A percentile compares a stretch with the other conserved stretches of the same genome.
These are phyloP conservation scores for Lolium perenne DNA, from an alignment of 176 grass and related monocot genomes.

Conservation along the genomic window DNA sequence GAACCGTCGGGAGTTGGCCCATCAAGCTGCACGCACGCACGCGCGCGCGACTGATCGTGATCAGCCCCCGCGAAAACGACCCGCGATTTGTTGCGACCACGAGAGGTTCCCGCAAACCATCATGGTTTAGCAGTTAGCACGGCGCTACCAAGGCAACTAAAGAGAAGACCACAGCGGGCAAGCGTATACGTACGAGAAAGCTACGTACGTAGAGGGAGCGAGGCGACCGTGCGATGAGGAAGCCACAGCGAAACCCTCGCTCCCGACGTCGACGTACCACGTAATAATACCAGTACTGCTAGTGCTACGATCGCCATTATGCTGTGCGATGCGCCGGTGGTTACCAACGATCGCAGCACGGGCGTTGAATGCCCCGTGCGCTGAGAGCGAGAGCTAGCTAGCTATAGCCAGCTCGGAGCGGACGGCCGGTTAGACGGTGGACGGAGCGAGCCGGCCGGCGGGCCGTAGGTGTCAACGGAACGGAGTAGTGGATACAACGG, in stretches of 20 bases:
- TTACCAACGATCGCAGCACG: slow-evolving; percentile 27
- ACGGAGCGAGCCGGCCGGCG: not conserved
- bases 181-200: not conserved
- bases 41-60: not conserved
- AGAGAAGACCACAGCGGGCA: not conserved
- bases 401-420: not conserved
- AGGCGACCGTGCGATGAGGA: slow-evolving; percentile 3
- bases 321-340: not conserved
- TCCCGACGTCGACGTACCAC: slow-evolving; percentile 33
- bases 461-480: slow-evolving; percentile 29
- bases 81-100: not conserved
- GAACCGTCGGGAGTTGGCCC: not conserved
- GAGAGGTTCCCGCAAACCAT: not conserved
- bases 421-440: not conserved
- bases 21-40: not conserved
- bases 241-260: not conserved
- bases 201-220: not conserved
- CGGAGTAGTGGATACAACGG: slow-evolving; percentile 51
- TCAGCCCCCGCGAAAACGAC: slow-evolving; percentile 30
- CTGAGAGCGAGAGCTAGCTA: not conserved
- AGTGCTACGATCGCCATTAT: slow-evolving; percentile 12
- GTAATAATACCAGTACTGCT: not conserved
- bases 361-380: not conserved
- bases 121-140: not conserved
- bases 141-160: not conserved